Conservation (phyloP, 2,329 filamentous ascomycete species). For the Diaporthe vexans region DNA sequence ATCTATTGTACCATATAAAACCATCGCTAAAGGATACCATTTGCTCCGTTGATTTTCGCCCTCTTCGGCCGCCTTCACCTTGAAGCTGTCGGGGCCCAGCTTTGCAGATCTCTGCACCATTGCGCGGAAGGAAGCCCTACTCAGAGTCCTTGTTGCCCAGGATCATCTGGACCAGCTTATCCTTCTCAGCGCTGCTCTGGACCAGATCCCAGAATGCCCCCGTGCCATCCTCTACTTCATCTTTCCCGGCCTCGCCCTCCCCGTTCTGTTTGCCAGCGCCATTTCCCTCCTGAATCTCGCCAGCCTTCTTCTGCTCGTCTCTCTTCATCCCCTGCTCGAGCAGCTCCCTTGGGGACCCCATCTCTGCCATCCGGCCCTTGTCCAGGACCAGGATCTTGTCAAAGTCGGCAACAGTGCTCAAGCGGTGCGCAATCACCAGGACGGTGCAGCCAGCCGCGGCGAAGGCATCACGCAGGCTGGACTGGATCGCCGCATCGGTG, state of each 20-base stretch:
- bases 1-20: neutral
- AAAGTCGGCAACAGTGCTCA: constrained; percentile 64
- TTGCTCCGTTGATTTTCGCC: neutral
- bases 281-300: neutral
- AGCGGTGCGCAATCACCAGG: constrained; percentile 55
- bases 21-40: neutral
- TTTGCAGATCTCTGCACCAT: no score
- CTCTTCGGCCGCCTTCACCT: neutral
- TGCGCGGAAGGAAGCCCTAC: neutral
- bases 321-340: constrained; percentile 54
- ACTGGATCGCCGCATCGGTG: constrained; percentile 71
- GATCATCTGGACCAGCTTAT: constrained; percentile 49
- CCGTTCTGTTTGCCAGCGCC: constrained; percentile 37
- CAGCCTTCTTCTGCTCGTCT: constrained; percentile 37
- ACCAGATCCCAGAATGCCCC: constrained; percentile 50
- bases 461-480: constrained; percentile 62
- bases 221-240: constrained; percentile 42
- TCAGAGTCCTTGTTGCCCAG: constrained; percentile 42
- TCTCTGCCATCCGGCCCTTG: constrained; percentile 61
- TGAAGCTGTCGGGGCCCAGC: neutral
- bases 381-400: constrained; percentile 65
- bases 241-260: constrained; percentile 15
- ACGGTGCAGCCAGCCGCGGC: constrained; percentile 69
- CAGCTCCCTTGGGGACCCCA: constrained; percentile 55
- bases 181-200: constrained; percentile 49